Evolutionary conservation across 768 basidiomycete genomes (phyloP), one percentile per base, ranked within the genome.

Genomic region (Lyophyllum shimeji): DNA sequence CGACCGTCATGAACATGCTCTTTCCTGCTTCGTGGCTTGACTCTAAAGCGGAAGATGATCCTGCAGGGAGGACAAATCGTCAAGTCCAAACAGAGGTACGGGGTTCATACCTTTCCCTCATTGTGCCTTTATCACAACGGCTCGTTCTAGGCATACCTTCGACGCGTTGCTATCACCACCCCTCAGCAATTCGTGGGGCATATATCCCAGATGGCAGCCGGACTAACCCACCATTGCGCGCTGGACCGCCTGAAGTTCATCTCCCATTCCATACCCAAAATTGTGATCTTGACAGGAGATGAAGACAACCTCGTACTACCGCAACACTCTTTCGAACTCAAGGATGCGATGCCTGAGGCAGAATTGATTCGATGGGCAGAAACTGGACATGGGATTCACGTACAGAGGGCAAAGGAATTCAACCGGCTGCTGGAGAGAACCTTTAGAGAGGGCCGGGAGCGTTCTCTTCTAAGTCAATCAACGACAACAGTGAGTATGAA

Each of bases 151-250:
- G 56, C 61, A 2, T 77, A 76, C 60, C 67, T 73, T 39, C 69
- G 65, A 17, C 82, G 86, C 18, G 70, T 83, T 17, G 60, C 68
- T 4, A 70, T 80, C 7, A 84, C 86, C 1, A 79, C 77, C 31
- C 82, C 81, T 2, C 92, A 91, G 60, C 74, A 71, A 2, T 66
- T 85, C 50, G 56, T 81, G 17, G 91, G 91, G 0, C 71, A 81
- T 24, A 54, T 93, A 15, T 90, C 87, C 11, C 93, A 94, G 67
- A 84, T 89, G 82, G 75, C 73, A 13, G 89, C 91, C 0, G 84
- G 64, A 0, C 59, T 89, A 0, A 87, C 85, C 0, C 90, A 93
- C 64, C 64, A 77, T 50, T 83, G 90, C 60, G 63, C 72, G 4
- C 68, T 78, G 0, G 74, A 74, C 0, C 76, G 80, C 4, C 74